Evolutionary conservation across 1,284 basidiomycete species (phyloP).

Genomic region (Coniophora puteana): DNA sequence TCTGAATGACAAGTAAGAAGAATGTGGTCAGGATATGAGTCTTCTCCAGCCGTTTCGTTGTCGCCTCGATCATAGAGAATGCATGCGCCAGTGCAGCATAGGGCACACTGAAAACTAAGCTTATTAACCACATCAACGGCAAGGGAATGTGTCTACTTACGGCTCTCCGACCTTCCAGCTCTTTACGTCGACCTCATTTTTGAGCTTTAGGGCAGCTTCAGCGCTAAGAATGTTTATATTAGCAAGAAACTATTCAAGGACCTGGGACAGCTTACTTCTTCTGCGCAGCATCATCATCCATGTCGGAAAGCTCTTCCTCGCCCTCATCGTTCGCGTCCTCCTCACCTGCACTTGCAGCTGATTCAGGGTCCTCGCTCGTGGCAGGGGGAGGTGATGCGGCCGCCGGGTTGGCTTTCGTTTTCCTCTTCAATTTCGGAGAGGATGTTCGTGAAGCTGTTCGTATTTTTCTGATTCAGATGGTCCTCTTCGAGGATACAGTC

Average conservation of each 20-base stretch:
- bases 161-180: constrained; percentile 87
- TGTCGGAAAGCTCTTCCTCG: constrained; percentile 28
- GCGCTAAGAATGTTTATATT: constrained; percentile 38
- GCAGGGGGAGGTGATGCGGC: constrained; percentile 18
- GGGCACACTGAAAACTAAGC: constrained; percentile 65
- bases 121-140: not conserved
- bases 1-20: constrained; percentile 84
- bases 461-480: constrained; percentile 8
- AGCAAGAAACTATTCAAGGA: not conserved
- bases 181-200: constrained; percentile 71
- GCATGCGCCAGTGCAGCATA: constrained; percentile 90
- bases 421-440: constrained; percentile 15
- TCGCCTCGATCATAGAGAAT: constrained; percentile 90
- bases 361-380: constrained; percentile 37
- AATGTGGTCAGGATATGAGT: constrained; percentile 86
- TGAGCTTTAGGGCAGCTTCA: constrained; percentile 61
- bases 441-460: constrained; percentile 9
- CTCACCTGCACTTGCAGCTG: constrained; percentile 39
- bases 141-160: constrained; percentile 44
- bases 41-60: constrained; percentile 96
- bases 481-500: constrained; percentile 5
- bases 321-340: constrained; percentile 53
- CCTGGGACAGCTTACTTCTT: constrained; percentile 43
- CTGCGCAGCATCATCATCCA: constrained; percentile 46
- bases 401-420: constrained; percentile 18